These are phyloP conservation scores for Sesbania bispinosa DNA, from an alignment of 306 rosid species.

Conservation along the genomic window DNA sequence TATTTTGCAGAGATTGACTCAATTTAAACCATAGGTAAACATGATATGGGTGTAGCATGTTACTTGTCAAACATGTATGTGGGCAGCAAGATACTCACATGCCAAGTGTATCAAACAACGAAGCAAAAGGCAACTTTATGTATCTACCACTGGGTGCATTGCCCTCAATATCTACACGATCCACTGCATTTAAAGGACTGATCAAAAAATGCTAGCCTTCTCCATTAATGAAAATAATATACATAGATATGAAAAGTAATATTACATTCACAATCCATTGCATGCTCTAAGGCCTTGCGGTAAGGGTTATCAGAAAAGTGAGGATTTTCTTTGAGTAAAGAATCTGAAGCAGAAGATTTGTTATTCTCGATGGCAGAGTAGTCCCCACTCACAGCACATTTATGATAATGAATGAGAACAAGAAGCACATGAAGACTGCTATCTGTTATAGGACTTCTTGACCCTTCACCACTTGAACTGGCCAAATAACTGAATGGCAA, in stretches of 20 bases:
- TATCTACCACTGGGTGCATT: conserved; percentile 60
- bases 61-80: conserved; percentile 1
- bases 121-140: conserved; percentile 87
- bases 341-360: conserved; percentile 49
- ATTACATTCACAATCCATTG: conserved; percentile 88
- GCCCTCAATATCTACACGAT: conserved; percentile 76
- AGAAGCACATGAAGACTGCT: conserved; percentile 88
- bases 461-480: conserved; percentile 70
- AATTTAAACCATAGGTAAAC: not conserved
- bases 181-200: conserved; percentile 62
- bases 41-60: not conserved
- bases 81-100: conserved; percentile 49
- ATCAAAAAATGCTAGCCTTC: conserved; percentile 21
- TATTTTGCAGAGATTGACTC: conserved; percentile 13
- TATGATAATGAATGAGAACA: conserved; percentile 85
- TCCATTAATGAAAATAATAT: conserved; percentile 19
- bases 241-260: conserved; percentile 15
- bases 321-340: conserved; percentile 49
- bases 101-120: conserved; percentile 89
- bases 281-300: conserved; percentile 80
- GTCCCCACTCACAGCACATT: conserved; percentile 53
- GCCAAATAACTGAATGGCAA: conserved; percentile 80
- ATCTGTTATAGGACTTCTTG: conserved; percentile 74
- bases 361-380: conserved; percentile 34
- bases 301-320: conserved; percentile 71